Evolutionary conservation across 2,329 filamentous ascomycete genomes (phyloP), one percentile per base, ranked within the genome.

Genomic region (Cordyceps tenuipes): DNA sequence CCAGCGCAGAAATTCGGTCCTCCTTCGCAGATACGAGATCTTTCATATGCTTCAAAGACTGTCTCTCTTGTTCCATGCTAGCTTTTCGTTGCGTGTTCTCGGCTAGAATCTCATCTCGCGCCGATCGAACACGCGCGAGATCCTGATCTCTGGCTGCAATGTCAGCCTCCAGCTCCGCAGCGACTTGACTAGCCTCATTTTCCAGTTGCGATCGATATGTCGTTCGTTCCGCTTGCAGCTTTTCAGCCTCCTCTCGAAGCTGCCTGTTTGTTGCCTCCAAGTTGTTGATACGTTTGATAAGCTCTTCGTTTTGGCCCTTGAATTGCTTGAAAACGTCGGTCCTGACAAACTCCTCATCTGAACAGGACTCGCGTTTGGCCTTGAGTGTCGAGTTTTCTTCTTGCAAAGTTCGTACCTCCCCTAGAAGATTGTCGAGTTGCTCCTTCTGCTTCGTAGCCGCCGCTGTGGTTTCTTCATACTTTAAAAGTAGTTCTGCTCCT

Each of bases 321-420:
- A 97, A 82, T 63, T 89, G 85, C 74, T 96, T 97, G 81, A 96
- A 99, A 3, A 96, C 81, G 67, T 97, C 91, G 5, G 91, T 96
- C 61, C 91, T 86, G 46, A 91, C 87, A 70, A 95, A 97, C 67
- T 99, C 94, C 63, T 99, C 94, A 68, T 99, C 94, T 0, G 89
- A 88, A 49, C 92, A 77, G 59, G 83, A 86, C 15, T 90, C 86
- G 52, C 89, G 79, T 70, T 86, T 81, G 17, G 77, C 75, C 67
- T 80, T 91, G 39, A 93, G 76, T 5, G 85, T 82, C 19, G 90
- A 91, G 48, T 97, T 84, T 68, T 97, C 90, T 63, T 92, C 87
- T 39, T 89, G 83, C 47, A 92, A 70, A 21, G 78, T 78, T 68
- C 87, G 87, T 66, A 91, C 90, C 66, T 97, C 91, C 2, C 83